Evolutionary conservation across 2,329 filamentous ascomycete species (phyloP), one percentile per base, ranked within the genome.

Genomic region (Microsporum audouinii): DNA sequence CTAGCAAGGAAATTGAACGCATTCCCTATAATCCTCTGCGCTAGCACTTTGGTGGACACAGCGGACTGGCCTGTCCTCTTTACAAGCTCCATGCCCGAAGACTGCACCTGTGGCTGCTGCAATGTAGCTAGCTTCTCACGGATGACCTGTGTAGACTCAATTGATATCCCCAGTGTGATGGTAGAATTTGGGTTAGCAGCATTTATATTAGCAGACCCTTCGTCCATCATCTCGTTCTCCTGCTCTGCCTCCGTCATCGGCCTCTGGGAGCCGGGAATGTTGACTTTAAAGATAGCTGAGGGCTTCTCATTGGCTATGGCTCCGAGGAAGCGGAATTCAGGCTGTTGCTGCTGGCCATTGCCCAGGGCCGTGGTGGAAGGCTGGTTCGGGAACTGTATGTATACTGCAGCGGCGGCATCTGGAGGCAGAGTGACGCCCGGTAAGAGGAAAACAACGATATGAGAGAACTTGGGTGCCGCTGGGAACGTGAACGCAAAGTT

Each of bases 1-100:
- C 90, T 88, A 2, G 92, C 85, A 61, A 99, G 79, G 72, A 96
- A 97, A 75, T 99, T 96, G 75, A 97, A 99, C 12, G 92, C 94
- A 73, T 96, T 96, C 68, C 89, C 88, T 68, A 99, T 97, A 68
- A 99, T 96, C 65, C 89, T 81, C 75, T 97, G 91, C 34, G 94
- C 94, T 29, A 99, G 80, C 1, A 90, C 78, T 65, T 89, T 84
- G 0, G 90, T 94, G n/a, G 82, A 79, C 1, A 84, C 79, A 55
- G 77, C 75, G 33, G 65, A 29, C 31, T 63, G 63, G 23, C 69
- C 68, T 38, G 70, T 66, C 62, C 67, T 64, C 17, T 64, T 70
- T 61, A 68, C 70, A 29, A 74, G 61, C 60, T 67, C 71, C 2
- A 70, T 70, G 34, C 68, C 61, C 34, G 68, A n/a, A 65, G 66